Conservation (phyloP, 495 filamentous ascomycete species). For the Staphylotrichum longicolle region DNA sequence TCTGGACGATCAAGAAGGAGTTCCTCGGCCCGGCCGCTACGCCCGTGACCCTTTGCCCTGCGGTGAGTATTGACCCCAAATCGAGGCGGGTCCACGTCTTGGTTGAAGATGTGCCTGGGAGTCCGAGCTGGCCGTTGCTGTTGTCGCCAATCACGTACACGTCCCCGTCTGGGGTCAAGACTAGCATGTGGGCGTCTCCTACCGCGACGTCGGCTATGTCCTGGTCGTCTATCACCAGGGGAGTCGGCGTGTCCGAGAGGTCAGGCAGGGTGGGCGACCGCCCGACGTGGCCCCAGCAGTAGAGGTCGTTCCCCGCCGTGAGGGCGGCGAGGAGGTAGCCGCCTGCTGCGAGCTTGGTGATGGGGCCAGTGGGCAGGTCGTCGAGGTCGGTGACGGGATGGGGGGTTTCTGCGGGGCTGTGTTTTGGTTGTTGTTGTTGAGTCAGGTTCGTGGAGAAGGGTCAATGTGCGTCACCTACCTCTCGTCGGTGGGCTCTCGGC, state of each 20-base stretch:
- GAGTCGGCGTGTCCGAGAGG: conserved; percentile 32
- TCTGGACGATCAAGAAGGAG: conserved; percentile 42
- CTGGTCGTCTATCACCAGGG: conserved; percentile 39
- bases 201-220: conserved; percentile 55
- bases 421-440: neutral
- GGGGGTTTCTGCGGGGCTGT: conserved; percentile 45
- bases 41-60: conserved; percentile 31
- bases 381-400: conserved; percentile 46
- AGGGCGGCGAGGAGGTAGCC: conserved; percentile 59
- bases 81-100: conserved; percentile 37
- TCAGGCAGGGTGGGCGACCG: conserved; percentile 18
- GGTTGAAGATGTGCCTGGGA: conserved; percentile 26
- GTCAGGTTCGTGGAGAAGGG: neutral
- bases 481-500: conserved; percentile 36
- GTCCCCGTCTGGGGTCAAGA: conserved; percentile 48
- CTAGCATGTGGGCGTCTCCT: conserved; percentile 58
- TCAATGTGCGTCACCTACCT: conserved; percentile 5
- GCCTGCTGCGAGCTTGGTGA: conserved; percentile 53
- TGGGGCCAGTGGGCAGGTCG: conserved; percentile 49
- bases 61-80: conserved; percentile 28
- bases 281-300: conserved; percentile 57
- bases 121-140: conserved; percentile 59
- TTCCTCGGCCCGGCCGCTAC: conserved; percentile 48
- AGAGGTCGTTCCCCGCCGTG: conserved; percentile 56
- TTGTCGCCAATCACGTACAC: conserved; percentile 58